These are phyloP conservation scores for Claviceps cyperi DNA, from an alignment of 2,329 filamentous ascomycete genomes.

Conservation along the genomic window DNA sequence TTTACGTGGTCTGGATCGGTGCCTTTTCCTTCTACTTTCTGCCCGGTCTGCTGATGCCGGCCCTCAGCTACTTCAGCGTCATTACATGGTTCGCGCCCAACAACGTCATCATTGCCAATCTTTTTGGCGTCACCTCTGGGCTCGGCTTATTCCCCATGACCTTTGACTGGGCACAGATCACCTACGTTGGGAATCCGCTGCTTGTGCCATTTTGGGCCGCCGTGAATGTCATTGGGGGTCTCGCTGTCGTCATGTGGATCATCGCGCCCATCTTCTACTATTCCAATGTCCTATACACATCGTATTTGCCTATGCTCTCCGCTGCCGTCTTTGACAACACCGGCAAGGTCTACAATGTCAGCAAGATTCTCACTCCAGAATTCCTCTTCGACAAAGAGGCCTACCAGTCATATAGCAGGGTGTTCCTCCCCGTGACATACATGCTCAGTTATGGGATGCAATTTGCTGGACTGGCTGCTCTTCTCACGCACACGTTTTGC, in stretches of 20 bases:
- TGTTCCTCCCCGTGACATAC: slow-evolving; percentile 78
- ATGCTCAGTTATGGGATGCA: slow-evolving; percentile 76
- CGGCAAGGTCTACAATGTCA: slow-evolving; percentile 67
- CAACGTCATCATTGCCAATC: slow-evolving; percentile 72
- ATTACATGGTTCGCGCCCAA: slow-evolving; percentile 80
- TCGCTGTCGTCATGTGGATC: slow-evolving; percentile 76
- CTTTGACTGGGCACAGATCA: slow-evolving; percentile 85
- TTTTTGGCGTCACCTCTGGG: slow-evolving; percentile 76
- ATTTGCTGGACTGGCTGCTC: slow-evolving; percentile 66
- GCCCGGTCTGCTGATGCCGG: slow-evolving; percentile 68
- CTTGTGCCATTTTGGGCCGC: slow-evolving; percentile 78
- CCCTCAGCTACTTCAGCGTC: slow-evolving; percentile 78
- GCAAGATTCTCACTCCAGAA: slow-evolving; percentile 60
- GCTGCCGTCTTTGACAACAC: slow-evolving; percentile 76
- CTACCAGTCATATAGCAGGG: slow-evolving; percentile 68
- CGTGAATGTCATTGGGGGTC: slow-evolving; percentile 67
- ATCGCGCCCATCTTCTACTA: slow-evolving; percentile 71
- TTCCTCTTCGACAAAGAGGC: slow-evolving; percentile 66
- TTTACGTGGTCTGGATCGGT: slow-evolving; percentile 55
- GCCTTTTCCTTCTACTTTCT: slow-evolving; percentile 76
- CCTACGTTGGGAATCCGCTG: slow-evolving; percentile 72
- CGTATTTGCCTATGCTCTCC: slow-evolving; percentile 78
- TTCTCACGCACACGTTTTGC: slow-evolving; percentile 67
- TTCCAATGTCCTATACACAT: slow-evolving; percentile 62
- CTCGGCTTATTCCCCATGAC: slow-evolving; percentile 73